A percentile compares a stretch with the other conserved stretches of the same genome.
Conservation (phyloP, 352 stramenopile genomes). For the Globisporangium cystogenes region DNA sequence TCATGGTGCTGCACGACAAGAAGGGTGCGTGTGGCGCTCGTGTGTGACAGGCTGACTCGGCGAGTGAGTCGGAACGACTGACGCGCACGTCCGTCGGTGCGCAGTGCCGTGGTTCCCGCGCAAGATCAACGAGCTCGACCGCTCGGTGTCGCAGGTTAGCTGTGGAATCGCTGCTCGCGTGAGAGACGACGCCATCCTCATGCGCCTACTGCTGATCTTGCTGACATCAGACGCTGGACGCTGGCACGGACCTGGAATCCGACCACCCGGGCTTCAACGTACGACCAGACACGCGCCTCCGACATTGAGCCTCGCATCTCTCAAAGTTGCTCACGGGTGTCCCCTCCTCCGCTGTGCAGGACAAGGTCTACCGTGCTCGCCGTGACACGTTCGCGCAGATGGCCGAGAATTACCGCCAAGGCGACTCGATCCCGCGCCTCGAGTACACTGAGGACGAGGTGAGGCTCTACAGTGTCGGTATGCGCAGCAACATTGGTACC, state of each 20-base stretch:
- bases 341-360: conserved; percentile 18
- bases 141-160: conserved; percentile 37
- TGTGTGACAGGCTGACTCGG: not conserved
- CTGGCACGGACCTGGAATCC: conserved; percentile 89
- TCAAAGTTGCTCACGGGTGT: not conserved
- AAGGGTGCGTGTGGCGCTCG: conserved; percentile 38
- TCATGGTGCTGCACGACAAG: conserved; percentile 93
- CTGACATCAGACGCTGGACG: conserved; percentile 74
- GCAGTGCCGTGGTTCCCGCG: conserved; percentile 81
- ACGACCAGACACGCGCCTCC: conserved; percentile 4
- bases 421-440: conserved; percentile 89
- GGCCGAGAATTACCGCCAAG: conserved; percentile 87
- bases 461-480: conserved; percentile 1
- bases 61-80: not conserved
- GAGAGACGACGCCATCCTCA: not conserved
- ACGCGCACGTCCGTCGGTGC: not conserved
- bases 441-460: conserved; percentile 95
- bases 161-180: not conserved
- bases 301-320: not conserved
- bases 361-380: conserved; percentile 88
- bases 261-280: conserved; percentile 96
- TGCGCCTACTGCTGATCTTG: not conserved
- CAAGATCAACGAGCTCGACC: conserved; percentile 80
- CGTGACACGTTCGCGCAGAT: conserved; percentile 86
- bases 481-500: not conserved